Base-by-base conservation (phyloP, 1,284 basidiomycete species). In the Trichosporon sp. region DNA sequence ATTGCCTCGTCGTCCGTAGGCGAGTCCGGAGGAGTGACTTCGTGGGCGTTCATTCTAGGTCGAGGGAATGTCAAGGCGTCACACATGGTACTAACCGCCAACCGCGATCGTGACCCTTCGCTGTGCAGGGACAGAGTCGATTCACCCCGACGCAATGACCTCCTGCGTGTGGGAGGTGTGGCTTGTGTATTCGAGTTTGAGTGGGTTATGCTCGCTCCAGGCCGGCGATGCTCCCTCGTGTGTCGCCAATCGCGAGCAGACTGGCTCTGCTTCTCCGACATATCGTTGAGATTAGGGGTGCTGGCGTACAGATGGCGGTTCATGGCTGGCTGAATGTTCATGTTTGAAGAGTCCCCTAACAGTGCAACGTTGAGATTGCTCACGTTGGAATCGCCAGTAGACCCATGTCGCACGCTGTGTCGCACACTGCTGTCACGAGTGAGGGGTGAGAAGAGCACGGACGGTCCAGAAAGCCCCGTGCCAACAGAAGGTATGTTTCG, bases 51-150 rank as follows among this genome's bases (percentile, higher is more conserved):
- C 56, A 79, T 67, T 11, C 70, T 65, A 1, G 77, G 77, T 23
- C 70, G 67, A 16, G 77, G 76, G 44, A 76, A 66, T 19, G 76
- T 70, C 44, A 76, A 66, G 59, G 73, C 69, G 58, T 78, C 77
- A 64, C 77, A 77, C 65, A 75, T 64, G 9, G 73, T 74, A 23
- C 52, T 62, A 11, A 68, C 66, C 4, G 66, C 60, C 3, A 68
- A 33, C 4, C 66, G 49, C 1, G 66, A 68, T 7, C 49, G 56
- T 14, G 66, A 68, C 8, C 66, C 66, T 32, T 68, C 66, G 34
- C 64, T 65, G 60, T 65, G 59, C n/a, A 68, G 58, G 6, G 64
- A 61, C 19, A 65, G 25, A 0, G 59, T 33, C 9, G 66, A 68
- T 61, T 73, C 73, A 72, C 58, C 68, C 2, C 49, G 49, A 14